These are phyloP conservation scores for Aegilops speltoides DNA, from an alignment of 176 grass and related monocot species.

Conservation along the genomic window DNA sequence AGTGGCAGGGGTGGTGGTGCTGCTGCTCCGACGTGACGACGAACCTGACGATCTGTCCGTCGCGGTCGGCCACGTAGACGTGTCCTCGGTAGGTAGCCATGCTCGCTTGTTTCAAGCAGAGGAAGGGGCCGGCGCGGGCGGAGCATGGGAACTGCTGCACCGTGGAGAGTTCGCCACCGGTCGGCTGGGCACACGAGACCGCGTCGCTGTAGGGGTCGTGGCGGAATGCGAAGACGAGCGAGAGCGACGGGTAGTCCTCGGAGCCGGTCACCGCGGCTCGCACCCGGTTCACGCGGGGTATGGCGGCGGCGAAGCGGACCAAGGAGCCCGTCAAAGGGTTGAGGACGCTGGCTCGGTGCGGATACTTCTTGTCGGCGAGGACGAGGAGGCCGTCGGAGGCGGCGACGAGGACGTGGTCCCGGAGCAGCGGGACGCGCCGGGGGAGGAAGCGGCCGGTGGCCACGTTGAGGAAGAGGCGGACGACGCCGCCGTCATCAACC, in stretches of 20 bases:
- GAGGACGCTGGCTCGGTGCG: not conserved
- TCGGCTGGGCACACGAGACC: not conserved
- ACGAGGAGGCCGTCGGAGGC: not conserved
- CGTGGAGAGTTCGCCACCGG: not conserved
- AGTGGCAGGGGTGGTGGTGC: not conserved
- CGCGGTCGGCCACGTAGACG: not conserved
- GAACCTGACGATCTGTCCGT: not conserved
- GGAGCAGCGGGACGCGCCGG: not conserved
- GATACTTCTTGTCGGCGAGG: not conserved
- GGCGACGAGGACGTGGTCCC: not conserved
- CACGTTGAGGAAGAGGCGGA: not conserved
- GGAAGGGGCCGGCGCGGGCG: not conserved
- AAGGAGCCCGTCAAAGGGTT: not conserved
- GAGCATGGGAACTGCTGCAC: not conserved
- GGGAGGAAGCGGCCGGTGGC: not conserved
- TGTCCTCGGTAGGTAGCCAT: not conserved
- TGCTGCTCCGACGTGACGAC: not conserved
- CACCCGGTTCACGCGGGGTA: not conserved
- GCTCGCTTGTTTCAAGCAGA: not conserved
- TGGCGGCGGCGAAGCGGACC: not conserved
- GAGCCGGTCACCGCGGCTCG: not conserved
- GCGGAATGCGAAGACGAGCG: not conserved
- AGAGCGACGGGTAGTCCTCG: not conserved
- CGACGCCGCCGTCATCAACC: too few species aligned
- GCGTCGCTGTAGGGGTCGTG: not conserved